phyloP scores from a whole-genome alignment of 306 rosid genomes.

The Quercus berberidifolia region DNA sequence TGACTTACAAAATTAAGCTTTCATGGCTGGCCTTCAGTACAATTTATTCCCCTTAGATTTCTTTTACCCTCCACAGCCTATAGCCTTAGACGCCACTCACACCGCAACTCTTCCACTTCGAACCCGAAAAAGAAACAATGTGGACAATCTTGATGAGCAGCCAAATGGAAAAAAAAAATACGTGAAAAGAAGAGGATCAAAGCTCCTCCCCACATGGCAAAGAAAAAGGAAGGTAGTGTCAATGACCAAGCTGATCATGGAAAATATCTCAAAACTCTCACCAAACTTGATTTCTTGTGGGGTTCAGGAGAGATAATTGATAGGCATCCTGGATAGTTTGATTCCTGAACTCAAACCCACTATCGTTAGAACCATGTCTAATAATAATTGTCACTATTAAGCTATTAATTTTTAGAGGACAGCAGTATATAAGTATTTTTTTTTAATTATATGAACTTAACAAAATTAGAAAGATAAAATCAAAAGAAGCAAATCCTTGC shows the following conservation, averaged over 20 bases:
- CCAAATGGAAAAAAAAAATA: neutral
- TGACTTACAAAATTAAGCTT: no score
- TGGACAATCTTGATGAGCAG: neutral
- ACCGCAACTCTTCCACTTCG: neutral
- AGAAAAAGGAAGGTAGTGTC: neutral
- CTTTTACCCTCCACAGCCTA: constrained; percentile 9
- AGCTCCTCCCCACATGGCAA: neutral
- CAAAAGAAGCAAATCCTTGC: no score
- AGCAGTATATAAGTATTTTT: no score
- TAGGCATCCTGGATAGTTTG: neutral
- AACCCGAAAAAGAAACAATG: neutral
- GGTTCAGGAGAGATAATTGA: neutral
- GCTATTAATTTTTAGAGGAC: no score
- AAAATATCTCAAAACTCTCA: neutral
- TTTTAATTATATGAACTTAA: no score
- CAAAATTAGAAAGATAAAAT: no score
- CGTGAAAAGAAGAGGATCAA: neutral
- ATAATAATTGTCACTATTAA: no score
- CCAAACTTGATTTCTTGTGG: neutral
- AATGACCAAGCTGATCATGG: neutral
- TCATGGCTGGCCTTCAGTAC: constrained; percentile 29
- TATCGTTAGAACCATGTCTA: no score
- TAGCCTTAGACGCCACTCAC: neutral
- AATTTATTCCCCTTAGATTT: constrained; percentile 25
- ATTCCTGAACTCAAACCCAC: no score